Evolutionary conservation across 495 filamentous ascomycete genomes (phyloP).

Genomic region (Neurospora sublineolata): DNA sequence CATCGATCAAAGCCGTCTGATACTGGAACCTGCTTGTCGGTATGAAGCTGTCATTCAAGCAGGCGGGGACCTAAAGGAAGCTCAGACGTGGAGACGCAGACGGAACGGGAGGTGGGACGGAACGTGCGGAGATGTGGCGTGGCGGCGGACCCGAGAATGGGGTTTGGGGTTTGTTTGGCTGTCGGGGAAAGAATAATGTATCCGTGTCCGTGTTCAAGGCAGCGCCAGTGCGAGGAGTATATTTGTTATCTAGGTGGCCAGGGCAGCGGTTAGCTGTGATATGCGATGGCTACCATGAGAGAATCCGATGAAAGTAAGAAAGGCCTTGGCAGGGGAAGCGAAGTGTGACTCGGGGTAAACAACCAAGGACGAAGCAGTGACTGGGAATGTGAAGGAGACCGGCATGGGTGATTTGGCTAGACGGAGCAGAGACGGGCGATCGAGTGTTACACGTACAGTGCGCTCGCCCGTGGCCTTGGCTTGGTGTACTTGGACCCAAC

Average conservation of each 20-base stretch:
- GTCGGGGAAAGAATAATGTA: neutral
- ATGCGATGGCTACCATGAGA: neutral
- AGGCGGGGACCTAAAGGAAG: neutral
- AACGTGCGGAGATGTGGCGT: neutral
- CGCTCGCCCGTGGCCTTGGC: neutral
- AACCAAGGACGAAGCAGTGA: neutral
- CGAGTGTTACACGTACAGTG: neutral
- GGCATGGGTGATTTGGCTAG: neutral
- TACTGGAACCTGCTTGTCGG: neutral
- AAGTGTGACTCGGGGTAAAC: neutral
- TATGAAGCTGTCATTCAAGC: neutral
- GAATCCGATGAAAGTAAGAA: neutral
- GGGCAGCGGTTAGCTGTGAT: neutral
- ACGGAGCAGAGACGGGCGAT: neutral
- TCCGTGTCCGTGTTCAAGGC: neutral
- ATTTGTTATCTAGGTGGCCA: neutral
- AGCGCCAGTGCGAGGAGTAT: neutral
- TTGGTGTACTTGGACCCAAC: neutral
- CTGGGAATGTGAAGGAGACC: neutral
- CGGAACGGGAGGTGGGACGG: neutral
- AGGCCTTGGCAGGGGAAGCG: neutral
- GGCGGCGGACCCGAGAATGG: neutral
- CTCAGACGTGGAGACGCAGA: neutral
- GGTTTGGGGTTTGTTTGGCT: neutral
- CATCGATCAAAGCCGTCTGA: neutral